Percentiles rank a stretch among this genome's conserved stretches.
These are phyloP conservation scores for Flaveria robusta DNA, from an alignment of 129 eudicot genomes.

Conservation along the genomic window DNA sequence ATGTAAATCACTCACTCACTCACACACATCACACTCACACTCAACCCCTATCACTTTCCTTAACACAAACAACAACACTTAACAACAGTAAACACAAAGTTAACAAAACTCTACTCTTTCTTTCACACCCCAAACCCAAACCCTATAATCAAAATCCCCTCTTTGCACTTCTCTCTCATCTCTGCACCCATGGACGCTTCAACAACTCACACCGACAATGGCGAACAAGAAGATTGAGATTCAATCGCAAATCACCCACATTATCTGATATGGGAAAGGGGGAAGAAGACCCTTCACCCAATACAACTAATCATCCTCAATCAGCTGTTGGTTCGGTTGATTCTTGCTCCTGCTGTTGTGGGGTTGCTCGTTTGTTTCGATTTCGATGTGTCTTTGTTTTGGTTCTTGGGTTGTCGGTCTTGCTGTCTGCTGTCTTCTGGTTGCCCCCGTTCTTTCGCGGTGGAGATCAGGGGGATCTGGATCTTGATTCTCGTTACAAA, in stretches of 20 bases:
- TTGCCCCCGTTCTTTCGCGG: constrained; percentile 63
- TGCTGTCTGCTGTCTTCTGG: constrained; percentile 87
- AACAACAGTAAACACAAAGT: constrained; percentile 22
- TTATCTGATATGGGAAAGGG: constrained; percentile 69
- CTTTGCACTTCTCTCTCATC: background rate
- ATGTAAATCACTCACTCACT: too few relatives aligned
- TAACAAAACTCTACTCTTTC: constrained; percentile 27
- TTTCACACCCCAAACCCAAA: constrained; percentile 27
- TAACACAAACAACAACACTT: background rate
- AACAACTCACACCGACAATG: constrained; percentile 41
- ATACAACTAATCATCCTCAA: constrained; percentile 41
- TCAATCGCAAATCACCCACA: constrained; percentile 44
- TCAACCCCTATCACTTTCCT: constrained; percentile 27
- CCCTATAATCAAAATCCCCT: constrained; percentile 27
- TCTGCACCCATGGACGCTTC: constrained; percentile 36
- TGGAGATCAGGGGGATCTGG: constrained; percentile 69
- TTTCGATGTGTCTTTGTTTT: constrained; percentile 74
- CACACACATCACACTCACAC: background rate
- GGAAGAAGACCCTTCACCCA: constrained; percentile 54
- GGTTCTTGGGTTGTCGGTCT: constrained; percentile 68
- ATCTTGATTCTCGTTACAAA: constrained; percentile 67
- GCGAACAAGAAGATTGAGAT: constrained; percentile 33
- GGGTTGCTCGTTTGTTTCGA: constrained; percentile 37
- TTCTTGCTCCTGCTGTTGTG: constrained; percentile 14
- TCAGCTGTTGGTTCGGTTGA: constrained; percentile 34